Conservation (phyloP, 768 basidiomycete species). For the Albatrellus ellisii region DNA sequence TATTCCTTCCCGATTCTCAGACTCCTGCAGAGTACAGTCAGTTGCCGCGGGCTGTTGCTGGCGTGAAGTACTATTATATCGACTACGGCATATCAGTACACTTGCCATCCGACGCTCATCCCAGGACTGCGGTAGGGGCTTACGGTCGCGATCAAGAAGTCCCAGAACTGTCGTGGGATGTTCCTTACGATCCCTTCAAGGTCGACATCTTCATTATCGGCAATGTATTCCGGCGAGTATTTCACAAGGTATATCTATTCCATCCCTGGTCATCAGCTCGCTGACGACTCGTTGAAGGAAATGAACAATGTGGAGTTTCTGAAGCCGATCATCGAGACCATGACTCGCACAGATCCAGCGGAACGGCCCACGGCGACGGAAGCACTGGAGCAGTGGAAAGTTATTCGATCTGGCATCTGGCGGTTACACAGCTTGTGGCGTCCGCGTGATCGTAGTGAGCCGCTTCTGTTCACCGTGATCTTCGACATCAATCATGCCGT, state of each 20-base stretch:
- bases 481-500: background rate
- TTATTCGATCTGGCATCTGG: background rate
- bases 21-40: background rate
- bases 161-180: conserved; percentile 5
- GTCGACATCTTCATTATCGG: conserved; percentile 11
- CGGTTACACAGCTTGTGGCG: background rate
- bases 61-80: conserved; percentile 8
- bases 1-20: background rate
- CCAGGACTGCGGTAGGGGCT: background rate
- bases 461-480: background rate
- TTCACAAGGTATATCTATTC: background rate
- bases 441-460: too few species aligned
- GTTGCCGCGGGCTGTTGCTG: background rate
- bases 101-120: background rate
- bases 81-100: conserved; percentile 10
- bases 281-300: too few species aligned
- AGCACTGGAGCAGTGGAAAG: background rate
- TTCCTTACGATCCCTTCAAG: conserved; percentile 13
- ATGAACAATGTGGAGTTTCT: background rate
- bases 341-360: background rate
- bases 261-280: too few species aligned
- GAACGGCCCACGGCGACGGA: background rate
- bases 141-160: conserved; percentile 7
- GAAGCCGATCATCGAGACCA: background rate
- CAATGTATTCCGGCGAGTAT: background rate